Conservation (phyloP, 2,329 filamentous ascomycete species). For the Didymella keratinophila region DNA sequence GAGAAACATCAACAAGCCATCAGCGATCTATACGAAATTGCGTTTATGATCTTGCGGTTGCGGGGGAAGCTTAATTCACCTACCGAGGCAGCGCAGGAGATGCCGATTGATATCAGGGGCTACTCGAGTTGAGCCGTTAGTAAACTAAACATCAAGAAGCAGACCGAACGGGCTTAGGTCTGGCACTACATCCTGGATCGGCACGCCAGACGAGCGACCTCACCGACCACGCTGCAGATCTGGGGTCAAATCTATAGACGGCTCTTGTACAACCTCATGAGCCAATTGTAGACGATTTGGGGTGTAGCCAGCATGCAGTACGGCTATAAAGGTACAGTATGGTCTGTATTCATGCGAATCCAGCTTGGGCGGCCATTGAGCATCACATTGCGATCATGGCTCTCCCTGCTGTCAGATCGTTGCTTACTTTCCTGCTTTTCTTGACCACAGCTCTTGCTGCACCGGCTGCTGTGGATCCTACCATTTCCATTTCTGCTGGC, state of each 20-base stretch:
- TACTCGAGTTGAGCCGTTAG: background rate
- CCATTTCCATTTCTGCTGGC: slow-evolving; percentile 18
- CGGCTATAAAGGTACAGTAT: background rate
- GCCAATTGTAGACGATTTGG: background rate
- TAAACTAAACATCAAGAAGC: background rate
- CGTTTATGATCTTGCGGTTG: background rate
- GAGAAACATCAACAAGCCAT: background rate
- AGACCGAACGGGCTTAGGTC: slow-evolving; percentile 3
- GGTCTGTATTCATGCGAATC: background rate
- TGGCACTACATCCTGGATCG: background rate
- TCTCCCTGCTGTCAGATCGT: background rate
- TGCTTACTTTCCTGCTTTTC: background rate
- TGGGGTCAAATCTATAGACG: background rate
- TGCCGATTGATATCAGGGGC: background rate
- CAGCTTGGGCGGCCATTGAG: background rate
- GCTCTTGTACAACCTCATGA: background rate
- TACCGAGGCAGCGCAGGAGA: background rate
- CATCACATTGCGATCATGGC: background rate
- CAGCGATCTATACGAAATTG: background rate
- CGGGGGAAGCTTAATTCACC: slow-evolving; percentile 3
- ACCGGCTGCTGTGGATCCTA: slow-evolving; percentile 13
- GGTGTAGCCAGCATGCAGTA: background rate
- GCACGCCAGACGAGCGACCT: background rate
- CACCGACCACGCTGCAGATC: background rate
- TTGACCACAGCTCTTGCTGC: slow-evolving; percentile 2